Evolutionary conservation across 805 yeast species (phyloP).

Genomic region (Scheffersomyces amazonensis): DNA sequence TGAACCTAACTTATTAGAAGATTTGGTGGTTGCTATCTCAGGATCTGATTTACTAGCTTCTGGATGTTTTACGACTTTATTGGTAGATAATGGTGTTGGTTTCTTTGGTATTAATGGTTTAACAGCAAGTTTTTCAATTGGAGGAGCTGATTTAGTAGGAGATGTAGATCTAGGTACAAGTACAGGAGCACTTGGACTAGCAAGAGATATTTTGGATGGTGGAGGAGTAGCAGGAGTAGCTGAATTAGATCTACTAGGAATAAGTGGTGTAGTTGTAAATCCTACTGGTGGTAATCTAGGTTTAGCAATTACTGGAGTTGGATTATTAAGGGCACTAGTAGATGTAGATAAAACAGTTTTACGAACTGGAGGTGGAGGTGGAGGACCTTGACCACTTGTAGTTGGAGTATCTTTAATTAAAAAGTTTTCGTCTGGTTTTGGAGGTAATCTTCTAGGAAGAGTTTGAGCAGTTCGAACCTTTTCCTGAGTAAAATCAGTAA

Average conservation of each 20-base stretch:
- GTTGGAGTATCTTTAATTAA: too few relatives aligned
- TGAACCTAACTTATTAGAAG: neutral
- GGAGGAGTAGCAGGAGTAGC: constrained; percentile 20
- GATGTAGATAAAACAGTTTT: constrained; percentile 4
- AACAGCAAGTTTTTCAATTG: constrained; percentile 4
- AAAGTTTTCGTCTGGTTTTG: constrained; percentile 9
- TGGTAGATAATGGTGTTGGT: constrained; percentile 24
- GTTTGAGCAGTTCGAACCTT: constrained; percentile 1
- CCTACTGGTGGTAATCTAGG: constrained; percentile 26
- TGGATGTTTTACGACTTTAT: constrained; percentile 9
- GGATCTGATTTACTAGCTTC: neutral
- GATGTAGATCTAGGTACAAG: constrained; percentile 16
- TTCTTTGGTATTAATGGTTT: constrained; percentile 38
- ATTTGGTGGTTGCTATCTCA: neutral
- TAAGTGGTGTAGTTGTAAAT: constrained; percentile 35
- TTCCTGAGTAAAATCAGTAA: constrained; percentile 1
- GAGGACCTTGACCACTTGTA: neutral
- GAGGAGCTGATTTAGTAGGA: constrained; percentile 22
- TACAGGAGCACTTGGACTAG: constrained; percentile 9
- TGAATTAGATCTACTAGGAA: constrained; percentile 33
- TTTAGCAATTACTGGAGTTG: neutral
- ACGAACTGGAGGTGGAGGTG: constrained; percentile 5
- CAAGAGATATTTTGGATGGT: constrained; percentile 6
- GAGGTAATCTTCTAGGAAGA: constrained; percentile 13
- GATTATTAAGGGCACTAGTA: neutral